A percentile compares a stretch with the other conserved stretches of the same genome.
phyloP scores from a whole-genome alignment of 1,284 basidiomycete species.

The Ganoderma lucidum region DNA sequence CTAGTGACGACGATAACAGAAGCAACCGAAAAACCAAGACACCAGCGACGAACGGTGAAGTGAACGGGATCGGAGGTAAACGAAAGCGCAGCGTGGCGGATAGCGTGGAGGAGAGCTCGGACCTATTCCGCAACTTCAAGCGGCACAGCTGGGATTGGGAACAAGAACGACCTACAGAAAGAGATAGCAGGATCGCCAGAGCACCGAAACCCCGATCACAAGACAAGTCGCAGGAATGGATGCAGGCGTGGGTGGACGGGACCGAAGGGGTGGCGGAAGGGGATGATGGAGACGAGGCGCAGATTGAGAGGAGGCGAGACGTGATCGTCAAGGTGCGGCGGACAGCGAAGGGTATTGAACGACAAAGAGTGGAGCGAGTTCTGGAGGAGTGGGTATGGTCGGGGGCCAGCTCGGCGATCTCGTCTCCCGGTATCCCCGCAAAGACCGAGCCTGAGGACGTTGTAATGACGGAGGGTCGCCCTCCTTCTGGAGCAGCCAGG shows the following conservation, averaged over 20 bases:
- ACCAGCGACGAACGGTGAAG: conserved; percentile 35
- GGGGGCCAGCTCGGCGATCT: conserved; percentile 13
- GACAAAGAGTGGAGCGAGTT: conserved; percentile 72
- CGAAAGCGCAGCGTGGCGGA: conserved; percentile 59
- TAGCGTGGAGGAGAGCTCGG: conserved; percentile 40
- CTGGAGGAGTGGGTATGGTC: conserved; percentile 74
- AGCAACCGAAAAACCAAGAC: conserved; percentile 41
- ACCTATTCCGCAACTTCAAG: conserved; percentile 68
- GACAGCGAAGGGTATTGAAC: conserved; percentile 63
- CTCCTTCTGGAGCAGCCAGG: conserved; percentile 7
- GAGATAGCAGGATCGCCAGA: conserved; percentile 46
- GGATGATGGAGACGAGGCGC: conserved; percentile 50
- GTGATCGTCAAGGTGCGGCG: conserved; percentile 66
- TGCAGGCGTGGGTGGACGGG: conserved; percentile 48
- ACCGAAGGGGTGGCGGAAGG: conserved; percentile 40
- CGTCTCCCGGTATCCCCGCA: conserved; percentile 10
- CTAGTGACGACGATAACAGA: conserved; percentile 73
- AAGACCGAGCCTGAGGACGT: conserved; percentile 23
- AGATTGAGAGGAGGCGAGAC: conserved; percentile 57
- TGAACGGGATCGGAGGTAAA: conserved; percentile 47
- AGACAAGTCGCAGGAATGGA: conserved; percentile 42
- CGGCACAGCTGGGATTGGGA: conserved; percentile 70
- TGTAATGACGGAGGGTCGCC: conserved; percentile 18
- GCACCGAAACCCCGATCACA: conserved; percentile 44
- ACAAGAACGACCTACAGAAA: conserved; percentile 51